Evolutionary conservation across 805 yeast species (phyloP), one percentile per base, ranked within the genome.

Genomic region (Lipomyces sp.): DNA sequence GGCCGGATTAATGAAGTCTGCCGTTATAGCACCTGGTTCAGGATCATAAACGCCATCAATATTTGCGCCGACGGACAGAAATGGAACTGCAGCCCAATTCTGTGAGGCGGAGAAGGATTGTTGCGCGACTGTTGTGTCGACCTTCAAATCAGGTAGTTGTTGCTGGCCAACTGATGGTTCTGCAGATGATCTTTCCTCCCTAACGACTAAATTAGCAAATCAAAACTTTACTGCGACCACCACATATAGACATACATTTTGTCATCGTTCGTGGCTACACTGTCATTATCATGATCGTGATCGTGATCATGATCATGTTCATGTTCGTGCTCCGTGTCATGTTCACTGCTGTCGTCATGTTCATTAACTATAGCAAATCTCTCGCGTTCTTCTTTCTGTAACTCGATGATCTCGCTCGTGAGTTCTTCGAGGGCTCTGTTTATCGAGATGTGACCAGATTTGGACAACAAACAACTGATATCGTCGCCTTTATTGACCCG

Each of bases 391-490:
- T 60, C 71, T 55, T 66, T 64, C 33, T 60, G 64, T 34, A 68
- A 53, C 50, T 68, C 71, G 34, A 60, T 42, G 29, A 53, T 34
- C 48, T 35, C 58, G 37, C 62, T 71, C n/a, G 64, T 68, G 15
- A 72, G 62, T 64, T 72, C 69, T 24, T 72, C 71, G 29, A 72
- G 62, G 24, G 73, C 71, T 13, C 71, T 66, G 63, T 72, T 72
- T 53, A 72, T 72, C 13, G 73, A 71, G 32, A 72, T 64, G 56
- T 70, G 71, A 13, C 74, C 74, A 18, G 60, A 56, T 50, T 69
- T 62, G 7, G 67, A 53, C 29, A 69, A 53, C 35, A 71, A 53
- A 37, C 72, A 55, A 24, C 64, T 61, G 29, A 72, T 45, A 30
- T 68, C 66, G 15, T 69, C 73, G 29, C 72, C 71, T 32, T 69